Evolutionary conservation across 768 basidiomycete species (phyloP).

Genomic region (Basidioascus undulatus): DNA sequence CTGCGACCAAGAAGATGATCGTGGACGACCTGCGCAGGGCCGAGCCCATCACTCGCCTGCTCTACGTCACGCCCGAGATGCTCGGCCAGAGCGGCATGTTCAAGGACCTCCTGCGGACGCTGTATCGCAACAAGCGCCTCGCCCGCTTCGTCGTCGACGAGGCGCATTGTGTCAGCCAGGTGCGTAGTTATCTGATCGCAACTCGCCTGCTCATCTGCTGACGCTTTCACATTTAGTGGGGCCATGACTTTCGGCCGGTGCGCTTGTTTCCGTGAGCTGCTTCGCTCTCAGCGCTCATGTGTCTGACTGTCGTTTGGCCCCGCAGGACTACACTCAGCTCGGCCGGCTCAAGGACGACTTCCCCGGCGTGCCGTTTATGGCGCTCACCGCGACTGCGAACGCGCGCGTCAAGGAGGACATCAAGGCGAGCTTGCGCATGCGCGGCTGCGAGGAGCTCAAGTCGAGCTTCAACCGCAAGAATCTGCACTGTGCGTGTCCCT

Average conservation of each 20-base stretch:
- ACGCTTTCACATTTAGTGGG: slow-evolving; percentile 35
- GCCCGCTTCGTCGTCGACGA: slow-evolving; percentile 90
- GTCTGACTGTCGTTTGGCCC: slow-evolving; percentile 7
- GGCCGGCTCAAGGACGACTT: slow-evolving; percentile 44
- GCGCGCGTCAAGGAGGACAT: slow-evolving; percentile 54
- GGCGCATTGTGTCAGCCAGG: slow-evolving; percentile 79
- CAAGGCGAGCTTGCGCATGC: slow-evolving; percentile 38
- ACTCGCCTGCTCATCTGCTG: slow-evolving; percentile 9
- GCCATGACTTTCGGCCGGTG: slow-evolving; percentile 50
- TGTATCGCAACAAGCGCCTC: slow-evolving; percentile 34
- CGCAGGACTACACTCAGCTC: slow-evolving; percentile 47
- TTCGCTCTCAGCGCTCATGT: background rate
- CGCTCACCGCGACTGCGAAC: slow-evolving; percentile 86
- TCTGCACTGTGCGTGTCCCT: too few species aligned
- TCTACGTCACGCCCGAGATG: slow-evolving; percentile 86
- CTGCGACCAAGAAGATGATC: slow-evolving; percentile 15
- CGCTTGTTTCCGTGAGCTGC: slow-evolving; percentile 31
- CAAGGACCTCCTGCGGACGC: slow-evolving; percentile 28
- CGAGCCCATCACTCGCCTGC: slow-evolving; percentile 29
- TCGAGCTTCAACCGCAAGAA: slow-evolving; percentile 92
- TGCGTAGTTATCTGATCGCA: too few species aligned
- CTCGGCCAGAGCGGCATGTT: slow-evolving; percentile 32
- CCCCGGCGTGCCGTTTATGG: slow-evolving; percentile 73
- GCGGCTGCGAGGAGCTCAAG: slow-evolving; percentile 31
- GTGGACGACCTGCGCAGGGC: slow-evolving; percentile 14